Conservation (phyloP, 805 yeast species). For the Yarrowia sp. region DNA sequence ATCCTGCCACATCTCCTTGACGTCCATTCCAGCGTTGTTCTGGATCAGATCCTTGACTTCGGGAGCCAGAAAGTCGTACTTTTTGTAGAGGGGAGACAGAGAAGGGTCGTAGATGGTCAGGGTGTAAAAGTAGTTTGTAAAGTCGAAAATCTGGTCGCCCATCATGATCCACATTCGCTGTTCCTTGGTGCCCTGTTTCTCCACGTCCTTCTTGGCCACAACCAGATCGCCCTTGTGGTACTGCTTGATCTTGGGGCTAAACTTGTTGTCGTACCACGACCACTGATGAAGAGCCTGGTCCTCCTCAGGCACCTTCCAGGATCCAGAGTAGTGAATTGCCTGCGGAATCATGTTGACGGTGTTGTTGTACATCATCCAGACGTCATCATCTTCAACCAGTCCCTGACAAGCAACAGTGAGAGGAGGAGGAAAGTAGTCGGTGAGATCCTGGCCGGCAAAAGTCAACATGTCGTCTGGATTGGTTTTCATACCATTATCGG, state of each 20-base stretch:
- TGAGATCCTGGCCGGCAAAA: conserved; percentile 42
- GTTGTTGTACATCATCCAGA: conserved; percentile 36
- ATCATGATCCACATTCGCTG: conserved; percentile 37
- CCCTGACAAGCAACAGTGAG: conserved; percentile 41
- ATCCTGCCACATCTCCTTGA: conserved; percentile 35
- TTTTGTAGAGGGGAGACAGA: conserved; percentile 30
- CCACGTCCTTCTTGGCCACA: conserved; percentile 34
- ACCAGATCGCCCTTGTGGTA: conserved; percentile 42
- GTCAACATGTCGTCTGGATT: conserved; percentile 37
- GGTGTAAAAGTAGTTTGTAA: conserved; percentile 41
- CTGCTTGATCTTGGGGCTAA: conserved; percentile 38
- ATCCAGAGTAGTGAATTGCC: conserved; percentile 39
- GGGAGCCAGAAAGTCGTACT: conserved; percentile 40
- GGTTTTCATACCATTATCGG: conserved; percentile 40
- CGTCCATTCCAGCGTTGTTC: conserved; percentile 39
- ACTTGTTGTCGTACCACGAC: conserved; percentile 40
- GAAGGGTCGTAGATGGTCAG: conserved; percentile 32
- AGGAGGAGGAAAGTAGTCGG: conserved; percentile 44
- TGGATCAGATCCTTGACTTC: conserved; percentile 36
- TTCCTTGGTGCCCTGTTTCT: conserved; percentile 31
- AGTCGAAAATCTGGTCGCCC: conserved; percentile 39
- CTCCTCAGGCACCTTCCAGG: conserved; percentile 32
- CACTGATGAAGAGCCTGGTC: conserved; percentile 38
- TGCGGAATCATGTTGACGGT: conserved; percentile 34
- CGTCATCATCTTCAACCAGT: conserved; percentile 37